phyloP scores from a whole-genome alignment of 495 filamentous ascomycete genomes.

The Aspergillus egyptiacus region DNA sequence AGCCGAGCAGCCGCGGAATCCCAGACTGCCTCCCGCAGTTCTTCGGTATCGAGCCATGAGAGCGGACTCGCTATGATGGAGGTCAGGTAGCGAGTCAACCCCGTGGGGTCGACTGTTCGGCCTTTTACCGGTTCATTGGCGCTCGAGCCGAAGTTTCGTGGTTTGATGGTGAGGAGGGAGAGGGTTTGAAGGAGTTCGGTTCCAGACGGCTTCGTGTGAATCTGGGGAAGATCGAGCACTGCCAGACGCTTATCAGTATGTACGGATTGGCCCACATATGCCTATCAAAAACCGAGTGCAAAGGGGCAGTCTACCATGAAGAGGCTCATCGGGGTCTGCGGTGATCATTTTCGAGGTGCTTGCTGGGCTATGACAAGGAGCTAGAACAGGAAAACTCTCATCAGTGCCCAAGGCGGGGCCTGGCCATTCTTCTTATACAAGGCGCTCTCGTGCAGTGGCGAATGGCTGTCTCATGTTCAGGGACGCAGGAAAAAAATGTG shows the following conservation, averaged over 20 bases:
- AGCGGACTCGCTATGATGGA: conserved; percentile 68
- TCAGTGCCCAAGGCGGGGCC: background rate
- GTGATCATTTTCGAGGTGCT: conserved; percentile 32
- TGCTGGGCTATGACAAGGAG: conserved; percentile 10
- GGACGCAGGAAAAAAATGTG: conserved; percentile 27
- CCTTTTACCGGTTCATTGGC: conserved; percentile 27
- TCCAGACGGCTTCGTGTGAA: conserved; percentile 45
- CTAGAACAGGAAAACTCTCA: background rate
- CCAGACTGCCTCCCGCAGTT: conserved; percentile 69
- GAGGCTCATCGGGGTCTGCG: conserved; percentile 35
- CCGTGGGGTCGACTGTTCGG: conserved; percentile 32
- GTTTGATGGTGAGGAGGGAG: conserved; percentile 38
- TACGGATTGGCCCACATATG: conserved; percentile 14
- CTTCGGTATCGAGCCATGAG: conserved; percentile 67
- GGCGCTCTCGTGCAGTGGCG: conserved; percentile 14
- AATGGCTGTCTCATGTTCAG: conserved; percentile 16
- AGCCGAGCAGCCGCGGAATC: conserved; percentile 70
- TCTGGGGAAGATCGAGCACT: conserved; percentile 51
- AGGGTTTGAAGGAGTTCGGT: conserved; percentile 41
- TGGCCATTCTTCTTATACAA: conserved; percentile 8
- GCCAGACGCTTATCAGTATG: conserved; percentile 35
- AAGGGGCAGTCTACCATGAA: conserved; percentile 34
- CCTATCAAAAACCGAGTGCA: conserved; percentile 9
- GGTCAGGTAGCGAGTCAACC: conserved; percentile 59
- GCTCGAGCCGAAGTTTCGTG: conserved; percentile 31